Base-by-base conservation (phyloP, 2,329 filamentous ascomycete species). In the Penicillium sp. region DNA sequence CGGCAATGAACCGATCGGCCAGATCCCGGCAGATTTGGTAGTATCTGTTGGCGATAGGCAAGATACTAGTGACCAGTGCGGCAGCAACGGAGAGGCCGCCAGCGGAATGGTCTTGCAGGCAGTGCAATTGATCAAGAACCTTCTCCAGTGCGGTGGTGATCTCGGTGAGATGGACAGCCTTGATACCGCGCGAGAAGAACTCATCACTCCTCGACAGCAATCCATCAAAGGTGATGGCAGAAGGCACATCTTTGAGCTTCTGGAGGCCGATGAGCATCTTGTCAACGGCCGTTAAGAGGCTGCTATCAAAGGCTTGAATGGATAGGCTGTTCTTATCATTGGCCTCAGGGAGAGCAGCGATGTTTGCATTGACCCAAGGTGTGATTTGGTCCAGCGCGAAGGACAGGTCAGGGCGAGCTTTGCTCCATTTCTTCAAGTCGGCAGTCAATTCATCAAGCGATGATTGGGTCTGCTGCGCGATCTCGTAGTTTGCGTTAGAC, bases 251-350 rank as follows among this genome's bases (percentile, higher is more conserved):
- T 12, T 77, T 72, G 9, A 84, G 75, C 3, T 86, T 84, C 70
- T 97, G 91, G 46, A 96, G 80, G 1, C 89, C 87, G 35, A 93
- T 88, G 2, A 97, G 84, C 29, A 93, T 82, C 47, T 84, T 83
- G 71, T 96, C 89, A 45, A 87, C 83, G n/a, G 88, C 77, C 1
- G 74, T 81, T 37, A 89, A 82, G 2, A 91, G 72, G 4, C 80
- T 76, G 15, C 80, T 73, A 40, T 85, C 82, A 42, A 91, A 81
- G 0, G 73, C 68, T 18, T 79, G 65, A 23, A 79, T 56, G 46
- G 65, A 61, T 29, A 72, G 29, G 21, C 50, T 50, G 62, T 63
- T 46, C 38, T 58, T 48, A 47, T 64, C 48, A 50, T 63, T 42
- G 10, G 52, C 40, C 6, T 53, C 42, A 13, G 57, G 46, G 29